phyloP scores from a whole-genome alignment of 306 rosid genomes.

The Pyrus communis region DNA sequence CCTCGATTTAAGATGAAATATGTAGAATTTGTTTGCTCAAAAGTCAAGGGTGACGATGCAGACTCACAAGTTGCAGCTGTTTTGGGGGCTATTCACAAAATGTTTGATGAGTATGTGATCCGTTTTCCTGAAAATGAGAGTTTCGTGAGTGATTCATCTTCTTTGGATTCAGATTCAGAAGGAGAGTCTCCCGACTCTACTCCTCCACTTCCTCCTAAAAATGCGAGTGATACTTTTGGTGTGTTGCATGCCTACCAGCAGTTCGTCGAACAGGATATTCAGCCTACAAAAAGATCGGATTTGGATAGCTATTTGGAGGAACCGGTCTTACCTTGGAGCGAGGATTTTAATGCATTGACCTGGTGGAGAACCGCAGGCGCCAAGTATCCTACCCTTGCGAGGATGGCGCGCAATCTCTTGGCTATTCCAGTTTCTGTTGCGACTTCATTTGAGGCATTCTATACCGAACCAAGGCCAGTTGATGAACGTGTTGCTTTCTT shows the following conservation, averaged over 20 bases:
- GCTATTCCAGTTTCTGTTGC: not conserved
- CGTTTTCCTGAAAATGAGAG: not conserved
- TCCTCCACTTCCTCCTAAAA: not conserved
- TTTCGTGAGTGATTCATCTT: not conserved
- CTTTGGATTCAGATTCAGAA: not conserved
- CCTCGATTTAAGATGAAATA: slow-evolving; percentile 14
- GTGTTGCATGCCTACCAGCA: not conserved
- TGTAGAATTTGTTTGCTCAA: slow-evolving; percentile 6
- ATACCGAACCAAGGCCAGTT: slow-evolving; percentile 2
- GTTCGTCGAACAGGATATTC: not conserved
- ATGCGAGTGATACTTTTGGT: not conserved
- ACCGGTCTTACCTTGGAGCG: slow-evolving; percentile 1
- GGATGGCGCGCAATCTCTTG: slow-evolving; percentile 1
- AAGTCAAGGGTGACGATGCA: not conserved
- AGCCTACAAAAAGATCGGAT: not conserved
- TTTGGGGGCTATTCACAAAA: not conserved
- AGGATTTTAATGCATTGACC: not conserved
- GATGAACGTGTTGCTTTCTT: not conserved
- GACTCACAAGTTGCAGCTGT: slow-evolving; percentile 2
- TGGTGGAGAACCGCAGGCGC: slow-evolving; percentile 6
- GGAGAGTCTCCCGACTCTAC: not conserved
- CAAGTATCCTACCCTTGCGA: not conserved
- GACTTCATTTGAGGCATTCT: not conserved
- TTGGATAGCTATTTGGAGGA: slow-evolving; percentile 9
- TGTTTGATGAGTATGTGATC: slow-evolving; percentile 1